These are phyloP conservation scores for Taphrina communis DNA, from an alignment of 1,139 yeast species.

Conservation along the genomic window DNA sequence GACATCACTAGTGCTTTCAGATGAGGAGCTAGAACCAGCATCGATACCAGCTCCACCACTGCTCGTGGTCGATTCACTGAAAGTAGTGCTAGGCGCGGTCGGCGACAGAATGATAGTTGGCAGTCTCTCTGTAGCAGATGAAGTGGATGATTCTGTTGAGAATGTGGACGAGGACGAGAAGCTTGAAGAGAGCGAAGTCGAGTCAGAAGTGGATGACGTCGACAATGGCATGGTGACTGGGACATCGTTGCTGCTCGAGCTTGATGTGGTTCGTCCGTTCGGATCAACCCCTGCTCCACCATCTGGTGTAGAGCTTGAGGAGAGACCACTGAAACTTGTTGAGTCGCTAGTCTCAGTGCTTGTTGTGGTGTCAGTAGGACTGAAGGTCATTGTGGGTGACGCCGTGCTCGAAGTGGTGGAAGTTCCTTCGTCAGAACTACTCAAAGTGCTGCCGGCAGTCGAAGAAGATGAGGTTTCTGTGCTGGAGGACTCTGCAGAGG, in stretches of 20 bases:
- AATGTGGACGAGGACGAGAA: background rate
- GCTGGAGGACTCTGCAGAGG: too few relatives aligned
- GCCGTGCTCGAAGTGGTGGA: background rate
- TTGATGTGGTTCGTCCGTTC: constrained; percentile 1
- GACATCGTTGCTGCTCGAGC: background rate
- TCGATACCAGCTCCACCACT: constrained; percentile 9
- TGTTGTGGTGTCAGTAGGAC: background rate
- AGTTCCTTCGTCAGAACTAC: background rate
- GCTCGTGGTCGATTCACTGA: background rate
- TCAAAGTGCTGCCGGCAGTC: background rate
- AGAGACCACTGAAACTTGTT: background rate
- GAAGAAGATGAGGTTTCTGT: background rate
- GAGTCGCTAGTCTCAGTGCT: background rate
- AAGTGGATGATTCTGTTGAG: background rate
- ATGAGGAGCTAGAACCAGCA: background rate
- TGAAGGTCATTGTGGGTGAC: background rate
- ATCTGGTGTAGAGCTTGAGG: background rate
- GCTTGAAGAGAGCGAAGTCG: background rate
- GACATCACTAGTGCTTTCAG: background rate
- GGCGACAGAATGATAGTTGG: background rate
- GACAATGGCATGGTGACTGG: background rate
- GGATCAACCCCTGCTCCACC: constrained; percentile 10
- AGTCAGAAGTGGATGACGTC: background rate
- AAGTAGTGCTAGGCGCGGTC: background rate
- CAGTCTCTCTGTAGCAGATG: background rate